Percentiles rank a stretch among this genome's conserved stretches.
Evolutionary conservation across 345 rosid genomes (phyloP).

Genomic region (Balakata baccata): DNA sequence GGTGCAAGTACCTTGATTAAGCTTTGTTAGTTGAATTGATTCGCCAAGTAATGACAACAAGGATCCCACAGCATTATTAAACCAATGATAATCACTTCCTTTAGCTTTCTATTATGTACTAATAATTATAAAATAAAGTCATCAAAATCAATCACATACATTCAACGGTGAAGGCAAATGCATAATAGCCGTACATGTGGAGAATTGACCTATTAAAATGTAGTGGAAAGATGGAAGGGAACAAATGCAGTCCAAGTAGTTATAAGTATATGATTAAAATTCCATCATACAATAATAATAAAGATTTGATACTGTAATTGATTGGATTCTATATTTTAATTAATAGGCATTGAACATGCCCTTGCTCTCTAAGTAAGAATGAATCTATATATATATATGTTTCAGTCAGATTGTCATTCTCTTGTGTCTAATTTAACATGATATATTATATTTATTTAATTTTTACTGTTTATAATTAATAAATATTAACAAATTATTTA

Average conservation of each 20-base stretch:
- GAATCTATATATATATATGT: not conserved
- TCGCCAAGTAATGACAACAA: conserved; percentile 35
- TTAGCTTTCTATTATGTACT: not conserved
- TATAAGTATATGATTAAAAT: not conserved
- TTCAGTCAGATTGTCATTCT: not conserved
- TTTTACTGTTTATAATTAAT: too few relatives aligned
- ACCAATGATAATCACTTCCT: not conserved
- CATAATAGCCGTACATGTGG: conserved; percentile 34
- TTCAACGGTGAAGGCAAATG: not conserved
- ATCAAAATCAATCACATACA: not conserved
- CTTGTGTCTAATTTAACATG: too few relatives aligned
- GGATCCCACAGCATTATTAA: conserved; percentile 17
- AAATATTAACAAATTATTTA: too few relatives aligned
- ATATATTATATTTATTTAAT: too few relatives aligned
- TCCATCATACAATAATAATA: conserved; percentile 7
- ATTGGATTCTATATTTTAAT: conserved; percentile 21
- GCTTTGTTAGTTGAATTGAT: conserved; percentile 7
- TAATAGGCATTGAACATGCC: conserved; percentile 24
- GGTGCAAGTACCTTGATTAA: not conserved
- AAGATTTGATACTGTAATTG: not conserved
- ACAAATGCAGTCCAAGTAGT: conserved; percentile 21
- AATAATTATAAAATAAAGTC: too few relatives aligned
- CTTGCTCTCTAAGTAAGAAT: not conserved
- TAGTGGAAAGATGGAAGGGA: not conserved
- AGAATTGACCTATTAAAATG: not conserved